Percentiles rank a stretch among this genome's conserved stretches.
Evolutionary conservation across 768 basidiomycete species (phyloP).

Genomic region (Cystobasidium ongulense): DNA sequence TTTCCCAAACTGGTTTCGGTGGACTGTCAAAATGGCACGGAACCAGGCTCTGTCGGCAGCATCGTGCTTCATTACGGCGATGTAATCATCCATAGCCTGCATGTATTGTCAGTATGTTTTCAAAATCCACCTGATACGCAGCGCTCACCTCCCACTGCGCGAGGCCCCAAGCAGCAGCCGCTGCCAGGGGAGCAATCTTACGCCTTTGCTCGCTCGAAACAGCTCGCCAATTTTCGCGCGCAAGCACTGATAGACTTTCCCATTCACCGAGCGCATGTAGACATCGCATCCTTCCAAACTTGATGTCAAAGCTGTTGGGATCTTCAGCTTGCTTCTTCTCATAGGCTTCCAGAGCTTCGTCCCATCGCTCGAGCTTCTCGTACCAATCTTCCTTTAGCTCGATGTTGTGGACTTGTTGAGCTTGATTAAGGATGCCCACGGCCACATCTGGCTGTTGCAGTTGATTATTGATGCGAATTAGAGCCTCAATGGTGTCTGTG

Average conservation of each 20-base stretch:
- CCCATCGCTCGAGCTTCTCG: conserved; percentile 90
- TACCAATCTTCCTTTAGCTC: conserved; percentile 97
- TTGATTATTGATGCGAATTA: conserved; percentile 92
- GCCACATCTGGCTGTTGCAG: conserved; percentile 96
- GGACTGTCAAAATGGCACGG: conserved; percentile 86
- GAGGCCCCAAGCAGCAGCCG: conserved; percentile 92
- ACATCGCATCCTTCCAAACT: conserved; percentile 88
- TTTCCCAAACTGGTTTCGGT: conserved; percentile 90
- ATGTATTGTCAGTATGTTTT: background rate
- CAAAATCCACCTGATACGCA: no score
- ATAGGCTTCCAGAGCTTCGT: conserved; percentile 78
- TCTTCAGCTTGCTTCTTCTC: conserved; percentile 69
- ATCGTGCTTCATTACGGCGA: conserved; percentile 81
- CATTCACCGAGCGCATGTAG: conserved; percentile 96
- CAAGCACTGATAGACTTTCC: conserved; percentile 77
- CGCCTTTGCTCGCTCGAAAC: conserved; percentile 69
- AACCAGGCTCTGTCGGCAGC: conserved; percentile 93
- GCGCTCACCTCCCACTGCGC: conserved; percentile 73
- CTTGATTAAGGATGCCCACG: conserved; percentile 87
- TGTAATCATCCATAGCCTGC: conserved; percentile 85
- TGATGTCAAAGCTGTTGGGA: conserved; percentile 64
- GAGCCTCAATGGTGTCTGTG: conserved; percentile 78
- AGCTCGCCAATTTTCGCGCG: conserved; percentile 77
- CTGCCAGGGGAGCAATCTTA: conserved; percentile 91
- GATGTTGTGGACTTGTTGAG: conserved; percentile 79